phyloP scores from a whole-genome alignment of 805 yeast genomes.

The Yamadazyma scolyti region DNA sequence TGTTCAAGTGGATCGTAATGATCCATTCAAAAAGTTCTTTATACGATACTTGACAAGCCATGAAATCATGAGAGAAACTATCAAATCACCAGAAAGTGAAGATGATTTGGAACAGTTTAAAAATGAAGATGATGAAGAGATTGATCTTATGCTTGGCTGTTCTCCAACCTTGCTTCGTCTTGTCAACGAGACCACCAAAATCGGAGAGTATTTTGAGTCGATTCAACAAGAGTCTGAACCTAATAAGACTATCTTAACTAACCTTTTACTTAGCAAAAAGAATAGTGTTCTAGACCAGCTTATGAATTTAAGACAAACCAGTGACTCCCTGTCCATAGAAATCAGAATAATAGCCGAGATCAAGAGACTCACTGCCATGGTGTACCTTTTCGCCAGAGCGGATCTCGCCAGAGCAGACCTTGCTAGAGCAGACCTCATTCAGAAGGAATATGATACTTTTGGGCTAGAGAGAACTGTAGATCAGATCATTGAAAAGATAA shows the following conservation, averaged over 20 bases:
- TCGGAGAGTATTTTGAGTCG: slow-evolving; percentile 35
- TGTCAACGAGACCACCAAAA: slow-evolving; percentile 31
- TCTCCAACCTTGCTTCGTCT: slow-evolving; percentile 34
- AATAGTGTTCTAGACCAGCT: slow-evolving; percentile 17
- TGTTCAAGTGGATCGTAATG: background rate
- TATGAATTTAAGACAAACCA: slow-evolving; percentile 14
- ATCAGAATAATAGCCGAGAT: slow-evolving; percentile 30
- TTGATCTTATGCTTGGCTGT: slow-evolving; percentile 39
- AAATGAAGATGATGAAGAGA: slow-evolving; percentile 27
- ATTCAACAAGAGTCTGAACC: slow-evolving; percentile 17
- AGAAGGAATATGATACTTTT: slow-evolving; percentile 18
- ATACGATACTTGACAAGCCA: slow-evolving; percentile 37
- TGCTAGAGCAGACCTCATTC: slow-evolving; percentile 4
- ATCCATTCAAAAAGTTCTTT: slow-evolving; percentile 31
- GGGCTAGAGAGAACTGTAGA: too few relatives aligned
- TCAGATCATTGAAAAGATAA: slow-evolving; percentile 18
- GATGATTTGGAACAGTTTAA: slow-evolving; percentile 22
- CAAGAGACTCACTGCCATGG: slow-evolving; percentile 28
- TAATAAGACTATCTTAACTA: slow-evolving; percentile 18
- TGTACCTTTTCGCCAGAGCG: slow-evolving; percentile 34
- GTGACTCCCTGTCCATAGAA: slow-evolving; percentile 1
- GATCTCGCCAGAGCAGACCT: slow-evolving; percentile 15
- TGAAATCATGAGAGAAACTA: slow-evolving; percentile 44
- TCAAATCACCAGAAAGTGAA: slow-evolving; percentile 23
- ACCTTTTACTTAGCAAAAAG: slow-evolving; percentile 16